Percentiles rank a stretch among this genome's conserved stretches.
phyloP scores from a whole-genome alignment of 2,329 filamentous ascomycete genomes.

The Colletotrichum horii region DNA sequence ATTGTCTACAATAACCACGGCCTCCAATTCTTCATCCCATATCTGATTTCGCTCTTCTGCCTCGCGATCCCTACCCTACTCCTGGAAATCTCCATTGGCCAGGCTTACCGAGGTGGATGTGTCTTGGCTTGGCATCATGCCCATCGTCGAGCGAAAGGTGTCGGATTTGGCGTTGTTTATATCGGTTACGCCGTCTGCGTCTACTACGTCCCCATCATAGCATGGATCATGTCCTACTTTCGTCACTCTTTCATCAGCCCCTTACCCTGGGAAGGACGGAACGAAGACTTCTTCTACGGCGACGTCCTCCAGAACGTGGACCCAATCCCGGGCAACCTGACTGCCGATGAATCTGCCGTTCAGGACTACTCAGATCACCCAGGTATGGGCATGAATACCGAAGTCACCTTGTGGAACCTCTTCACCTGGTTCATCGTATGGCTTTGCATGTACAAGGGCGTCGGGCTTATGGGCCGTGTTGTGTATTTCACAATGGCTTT shows the following conservation, averaged over 20 bases:
- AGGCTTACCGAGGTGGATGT: conserved; percentile 57
- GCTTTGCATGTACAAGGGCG: conserved; percentile 62
- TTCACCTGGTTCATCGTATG: conserved; percentile 63
- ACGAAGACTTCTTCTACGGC: conserved; percentile 42
- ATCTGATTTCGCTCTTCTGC: conserved; percentile 53
- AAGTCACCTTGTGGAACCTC: conserved; percentile 57
- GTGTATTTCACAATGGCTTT: conserved; percentile 63
- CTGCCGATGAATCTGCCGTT: conserved; percentile 36
- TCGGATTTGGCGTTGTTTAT: conserved; percentile 54
- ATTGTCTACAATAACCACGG: conserved; percentile 62
- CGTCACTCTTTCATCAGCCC: conserved; percentile 56
- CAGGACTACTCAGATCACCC: conserved; percentile 47
- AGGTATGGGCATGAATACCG: conserved; percentile 48
- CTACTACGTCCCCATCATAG: conserved; percentile 60
- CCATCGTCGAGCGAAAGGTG: conserved; percentile 53
- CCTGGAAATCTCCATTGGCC: conserved; percentile 70
- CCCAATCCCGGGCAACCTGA: conserved; percentile 34
- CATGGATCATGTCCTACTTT: conserved; percentile 63
- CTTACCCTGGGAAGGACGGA: conserved; percentile 52
- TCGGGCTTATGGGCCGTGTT: conserved; percentile 58
- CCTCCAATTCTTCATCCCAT: conserved; percentile 62
- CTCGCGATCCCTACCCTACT: conserved; percentile 59
- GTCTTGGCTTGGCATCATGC: conserved; percentile 56
- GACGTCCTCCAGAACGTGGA: conserved; percentile 22
- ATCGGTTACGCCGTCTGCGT: conserved; percentile 54